Percentiles rank a stretch among this genome's conserved stretches.
These are phyloP conservation scores for Pythium phragmitis DNA, from an alignment of 352 stramenopile species.

Conservation along the genomic window DNA sequence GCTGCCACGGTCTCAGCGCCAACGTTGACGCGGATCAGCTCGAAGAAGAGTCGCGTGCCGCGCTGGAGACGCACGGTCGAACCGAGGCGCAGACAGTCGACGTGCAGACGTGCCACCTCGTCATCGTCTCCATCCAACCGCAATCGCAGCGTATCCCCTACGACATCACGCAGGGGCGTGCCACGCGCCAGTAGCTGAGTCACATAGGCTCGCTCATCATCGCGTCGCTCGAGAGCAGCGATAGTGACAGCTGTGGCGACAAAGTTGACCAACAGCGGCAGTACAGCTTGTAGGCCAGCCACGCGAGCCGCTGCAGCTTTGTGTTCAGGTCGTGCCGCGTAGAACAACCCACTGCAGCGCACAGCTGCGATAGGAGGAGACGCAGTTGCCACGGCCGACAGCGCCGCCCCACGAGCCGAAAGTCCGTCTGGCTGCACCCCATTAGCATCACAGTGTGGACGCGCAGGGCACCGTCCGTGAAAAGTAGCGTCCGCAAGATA, in stretches of 20 bases:
- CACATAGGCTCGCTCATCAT: background rate
- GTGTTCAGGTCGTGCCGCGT: background rate
- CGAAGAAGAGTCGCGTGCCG: slow-evolving; percentile 3
- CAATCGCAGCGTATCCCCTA: background rate
- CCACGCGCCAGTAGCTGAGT: background rate
- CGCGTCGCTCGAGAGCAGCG: background rate
- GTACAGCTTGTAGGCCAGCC: slow-evolving; percentile 3
- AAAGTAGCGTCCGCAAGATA: too few species aligned
- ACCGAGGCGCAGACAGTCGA: background rate
- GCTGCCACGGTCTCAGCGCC: background rate
- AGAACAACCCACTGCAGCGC: background rate
- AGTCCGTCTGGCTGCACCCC: background rate
- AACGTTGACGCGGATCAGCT: background rate
- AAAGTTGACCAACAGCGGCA: background rate
- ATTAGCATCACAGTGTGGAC: too few species aligned
- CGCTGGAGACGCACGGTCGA: background rate
- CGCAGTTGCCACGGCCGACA: background rate
- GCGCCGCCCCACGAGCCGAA: slow-evolving; percentile 1
- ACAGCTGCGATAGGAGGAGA: background rate
- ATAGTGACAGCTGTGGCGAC: background rate
- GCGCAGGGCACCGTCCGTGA: too few species aligned
- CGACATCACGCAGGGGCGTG: slow-evolving; percentile 9
- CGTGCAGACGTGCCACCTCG: background rate
- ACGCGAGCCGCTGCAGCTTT: background rate
- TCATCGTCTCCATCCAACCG: background rate